A percentile compares a stretch with the other conserved stretches of the same genome.
These are phyloP conservation scores for Leptographium wingfieldii DNA, from an alignment of 2,329 filamentous ascomycete species.

Conservation along the genomic window DNA sequence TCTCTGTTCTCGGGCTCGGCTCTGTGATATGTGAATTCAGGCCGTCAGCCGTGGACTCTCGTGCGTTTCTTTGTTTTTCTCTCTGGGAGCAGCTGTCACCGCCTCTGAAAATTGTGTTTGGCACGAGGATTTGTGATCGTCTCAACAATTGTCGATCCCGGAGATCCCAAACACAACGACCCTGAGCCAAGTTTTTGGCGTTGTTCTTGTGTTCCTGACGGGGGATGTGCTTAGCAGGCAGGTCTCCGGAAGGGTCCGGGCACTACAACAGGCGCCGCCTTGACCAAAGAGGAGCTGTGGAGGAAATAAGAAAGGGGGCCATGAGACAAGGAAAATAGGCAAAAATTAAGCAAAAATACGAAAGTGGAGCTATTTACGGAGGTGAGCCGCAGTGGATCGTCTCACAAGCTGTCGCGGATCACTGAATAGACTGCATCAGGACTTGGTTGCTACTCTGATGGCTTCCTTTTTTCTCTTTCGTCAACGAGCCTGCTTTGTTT, in stretches of 20 bases:
- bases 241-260: no score
- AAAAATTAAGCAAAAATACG: background rate
- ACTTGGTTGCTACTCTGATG: background rate
- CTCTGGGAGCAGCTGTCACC: background rate
- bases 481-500: no score
- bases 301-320: background rate
- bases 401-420: conserved; percentile 9
- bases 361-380: background rate
- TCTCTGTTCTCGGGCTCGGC: no score
- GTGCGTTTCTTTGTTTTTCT: background rate
- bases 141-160: background rate
- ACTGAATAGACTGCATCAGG: background rate
- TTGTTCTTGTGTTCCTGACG: no score
- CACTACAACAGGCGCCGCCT: background rate
- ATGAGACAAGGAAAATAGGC: background rate
- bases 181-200: background rate
- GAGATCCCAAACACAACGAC: background rate
- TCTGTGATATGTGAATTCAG: no score
- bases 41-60: no score
- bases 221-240: no score
- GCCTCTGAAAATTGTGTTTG: background rate
- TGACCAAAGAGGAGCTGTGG: no score
- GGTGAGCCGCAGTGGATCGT: background rate
- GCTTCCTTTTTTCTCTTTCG: background rate
- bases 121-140: background rate